These are phyloP conservation scores for Lyophyllum decastes DNA, from an alignment of 768 basidiomycete genomes.

Conservation along the genomic window DNA sequence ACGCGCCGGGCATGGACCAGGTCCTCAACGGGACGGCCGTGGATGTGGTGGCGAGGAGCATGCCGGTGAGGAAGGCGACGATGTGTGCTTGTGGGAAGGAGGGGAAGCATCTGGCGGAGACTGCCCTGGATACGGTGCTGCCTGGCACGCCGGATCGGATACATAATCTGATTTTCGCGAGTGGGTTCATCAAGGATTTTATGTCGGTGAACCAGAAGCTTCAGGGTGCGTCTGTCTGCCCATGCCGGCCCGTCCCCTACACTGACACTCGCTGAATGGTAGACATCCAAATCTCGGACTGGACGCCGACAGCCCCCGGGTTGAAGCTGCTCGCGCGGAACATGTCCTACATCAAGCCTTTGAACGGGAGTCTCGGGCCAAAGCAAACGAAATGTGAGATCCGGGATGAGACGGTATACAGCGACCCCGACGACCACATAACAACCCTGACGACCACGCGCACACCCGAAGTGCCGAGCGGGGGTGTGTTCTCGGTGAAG, in stretches of 20 bases:
- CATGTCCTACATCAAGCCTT: slow-evolving; percentile 96
- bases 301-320: slow-evolving; percentile 68
- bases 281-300: slow-evolving; percentile 97
- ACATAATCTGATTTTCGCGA: slow-evolving; percentile 94
- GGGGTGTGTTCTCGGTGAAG: slow-evolving; percentile 91
- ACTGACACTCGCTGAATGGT: neutral
- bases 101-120: slow-evolving; percentile 70
- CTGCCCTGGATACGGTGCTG: slow-evolving; percentile 74
- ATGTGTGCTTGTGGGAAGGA: slow-evolving; percentile 74
- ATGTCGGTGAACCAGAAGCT: slow-evolving; percentile 89
- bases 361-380: slow-evolving; percentile 86
- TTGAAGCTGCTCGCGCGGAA: slow-evolving; percentile 78
- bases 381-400: slow-evolving; percentile 97
- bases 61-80: slow-evolving; percentile 53
- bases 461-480: slow-evolving; percentile 94
- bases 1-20: slow-evolving; percentile 17
- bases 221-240: slow-evolving; percentile 56
- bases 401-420: slow-evolving; percentile 77
- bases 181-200: slow-evolving; percentile 94
- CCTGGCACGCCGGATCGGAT: slow-evolving; percentile 95
- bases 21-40: slow-evolving; percentile 17
- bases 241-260: neutral
- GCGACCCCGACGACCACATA: slow-evolving; percentile 84
- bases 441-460: slow-evolving; percentile 85
- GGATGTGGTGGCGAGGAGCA: neutral